These are phyloP conservation scores for Phytopythium helicoides DNA, from an alignment of 352 stramenopile genomes.

Conservation along the genomic window DNA sequence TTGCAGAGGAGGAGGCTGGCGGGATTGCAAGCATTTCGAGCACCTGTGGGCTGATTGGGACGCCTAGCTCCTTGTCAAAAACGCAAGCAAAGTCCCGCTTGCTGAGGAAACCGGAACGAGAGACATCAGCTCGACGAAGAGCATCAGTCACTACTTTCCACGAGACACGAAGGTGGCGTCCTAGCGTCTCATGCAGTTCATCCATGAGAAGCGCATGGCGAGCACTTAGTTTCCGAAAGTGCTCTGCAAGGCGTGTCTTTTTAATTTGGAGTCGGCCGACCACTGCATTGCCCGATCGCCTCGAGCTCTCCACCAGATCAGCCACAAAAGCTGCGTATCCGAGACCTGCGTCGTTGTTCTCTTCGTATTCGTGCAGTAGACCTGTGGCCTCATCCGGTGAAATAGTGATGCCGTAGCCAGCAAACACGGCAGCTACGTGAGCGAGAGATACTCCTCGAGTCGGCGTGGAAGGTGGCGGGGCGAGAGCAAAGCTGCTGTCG, in stretches of 20 bases:
- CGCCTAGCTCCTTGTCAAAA: conserved; percentile 22
- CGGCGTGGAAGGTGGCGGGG: conserved; percentile 25
- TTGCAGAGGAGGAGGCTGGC: conserved; percentile 6
- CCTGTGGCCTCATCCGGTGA: conserved; percentile 54
- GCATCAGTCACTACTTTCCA: conserved; percentile 57
- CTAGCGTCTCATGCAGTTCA: conserved; percentile 44
- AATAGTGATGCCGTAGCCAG: conserved; percentile 41
- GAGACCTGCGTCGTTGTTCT: conserved; percentile 67
- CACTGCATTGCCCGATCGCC: conserved; percentile 34
- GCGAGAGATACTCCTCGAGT: conserved; percentile 25
- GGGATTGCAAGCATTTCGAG: conserved; percentile 46
- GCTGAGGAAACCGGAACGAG: conserved; percentile 30
- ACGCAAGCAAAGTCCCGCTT: conserved; percentile 42
- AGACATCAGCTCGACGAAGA: conserved; percentile 36
- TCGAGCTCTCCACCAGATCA: conserved; percentile 49
- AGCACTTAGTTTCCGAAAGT: conserved; percentile 42
- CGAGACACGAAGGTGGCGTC: conserved; percentile 40
- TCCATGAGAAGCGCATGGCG: conserved; percentile 46
- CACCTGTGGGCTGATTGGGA: conserved; percentile 24
- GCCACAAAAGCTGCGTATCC: conserved; percentile 62
- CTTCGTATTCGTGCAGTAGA: conserved; percentile 69
- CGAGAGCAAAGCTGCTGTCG: conserved; percentile 60
- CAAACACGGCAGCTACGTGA: conserved; percentile 50
- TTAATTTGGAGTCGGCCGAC: conserved; percentile 43
- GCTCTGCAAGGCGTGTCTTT: conserved; percentile 51